phyloP scores from a whole-genome alignment of 2,329 filamentous ascomycete genomes.

The Cordyceps sp. region DNA sequence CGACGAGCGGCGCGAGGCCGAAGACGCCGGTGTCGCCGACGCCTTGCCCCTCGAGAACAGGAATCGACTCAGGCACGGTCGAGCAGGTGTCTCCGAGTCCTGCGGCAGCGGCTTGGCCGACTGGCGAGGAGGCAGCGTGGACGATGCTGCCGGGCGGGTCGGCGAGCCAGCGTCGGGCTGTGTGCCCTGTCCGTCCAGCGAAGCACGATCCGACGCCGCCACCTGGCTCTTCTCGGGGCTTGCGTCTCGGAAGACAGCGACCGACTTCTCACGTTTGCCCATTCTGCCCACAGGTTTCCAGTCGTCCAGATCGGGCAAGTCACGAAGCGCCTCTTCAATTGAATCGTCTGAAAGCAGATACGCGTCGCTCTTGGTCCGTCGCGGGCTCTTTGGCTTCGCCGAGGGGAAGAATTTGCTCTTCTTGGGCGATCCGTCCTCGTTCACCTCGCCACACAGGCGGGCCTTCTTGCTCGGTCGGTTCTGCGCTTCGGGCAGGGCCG shows the following conservation, averaged over 20 bases:
- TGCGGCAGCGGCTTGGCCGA: constrained; percentile 5
- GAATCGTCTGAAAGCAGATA: constrained; percentile 40
- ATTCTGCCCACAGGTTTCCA: constrained; percentile 23
- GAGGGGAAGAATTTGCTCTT: constrained; percentile 38
- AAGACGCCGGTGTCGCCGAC: constrained; percentile 17
- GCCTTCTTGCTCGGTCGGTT: constrained; percentile 37
- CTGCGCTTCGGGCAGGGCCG: constrained; percentile 3
- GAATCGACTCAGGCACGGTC: constrained; percentile 16
- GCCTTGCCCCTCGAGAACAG: constrained; percentile 14
- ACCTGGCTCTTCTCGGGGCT: constrained; percentile 8
- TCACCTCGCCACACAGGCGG: constrained; percentile 31
- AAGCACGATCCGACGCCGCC: not conserved
- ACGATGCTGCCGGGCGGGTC: constrained; percentile 7
- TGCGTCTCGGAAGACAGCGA: constrained; percentile 29
- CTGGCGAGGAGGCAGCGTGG: constrained; percentile 12
- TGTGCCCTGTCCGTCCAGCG: constrained; percentile 8
- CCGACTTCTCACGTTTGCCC: constrained; percentile 17
- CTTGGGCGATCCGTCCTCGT: constrained; percentile 16
- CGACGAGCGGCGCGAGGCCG: constrained; percentile 16
- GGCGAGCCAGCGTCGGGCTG: constrained; percentile 7
- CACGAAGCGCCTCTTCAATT: constrained; percentile 33
- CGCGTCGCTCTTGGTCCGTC: constrained; percentile 19
- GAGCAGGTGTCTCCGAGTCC: constrained; percentile 12
- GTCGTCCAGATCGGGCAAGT: constrained; percentile 32
- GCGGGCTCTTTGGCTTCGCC: constrained; percentile 10